Evolutionary conservation across 2,329 filamentous ascomycete species (phyloP).

Genomic region (Aspergillus ruber): DNA sequence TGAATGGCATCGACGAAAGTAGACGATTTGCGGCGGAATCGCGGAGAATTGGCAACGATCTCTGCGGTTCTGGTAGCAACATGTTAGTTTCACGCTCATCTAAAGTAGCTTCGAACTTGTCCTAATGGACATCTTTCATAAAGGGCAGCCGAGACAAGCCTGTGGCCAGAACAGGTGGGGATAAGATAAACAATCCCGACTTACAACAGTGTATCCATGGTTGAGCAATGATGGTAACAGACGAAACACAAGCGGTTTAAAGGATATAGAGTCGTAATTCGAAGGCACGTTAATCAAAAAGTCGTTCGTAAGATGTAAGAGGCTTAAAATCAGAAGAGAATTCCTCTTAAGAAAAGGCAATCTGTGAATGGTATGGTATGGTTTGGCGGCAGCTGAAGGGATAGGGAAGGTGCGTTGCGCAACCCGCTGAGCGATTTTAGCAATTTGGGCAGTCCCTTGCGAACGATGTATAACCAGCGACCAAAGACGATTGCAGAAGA

Average conservation of each 20-base stretch:
- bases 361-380: background rate
- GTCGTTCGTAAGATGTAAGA: background rate
- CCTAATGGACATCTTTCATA: background rate
- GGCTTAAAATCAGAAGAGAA: background rate
- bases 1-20: conserved; percentile 97
- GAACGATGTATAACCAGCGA: background rate
- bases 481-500: background rate
- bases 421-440: background rate
- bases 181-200: conserved; percentile 7
- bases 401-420: background rate
- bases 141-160: background rate
- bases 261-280: background rate
- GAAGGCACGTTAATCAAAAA: background rate
- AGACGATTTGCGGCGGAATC: conserved; percentile 85
- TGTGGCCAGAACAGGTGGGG: background rate
- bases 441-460: background rate
- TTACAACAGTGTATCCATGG: conserved; percentile 47
- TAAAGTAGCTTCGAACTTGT: background rate
- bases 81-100: conserved; percentile 17
- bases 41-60: conserved; percentile 81
- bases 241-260: background rate
- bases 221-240: conserved; percentile 4
- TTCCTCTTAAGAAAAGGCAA: background rate
- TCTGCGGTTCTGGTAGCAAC: conserved; percentile 65
- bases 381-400: background rate